Percentiles rank a stretch among this genome's conserved stretches.
Conservation (phyloP, 306 rosid genomes). For the Vachellia pachyceras region DNA sequence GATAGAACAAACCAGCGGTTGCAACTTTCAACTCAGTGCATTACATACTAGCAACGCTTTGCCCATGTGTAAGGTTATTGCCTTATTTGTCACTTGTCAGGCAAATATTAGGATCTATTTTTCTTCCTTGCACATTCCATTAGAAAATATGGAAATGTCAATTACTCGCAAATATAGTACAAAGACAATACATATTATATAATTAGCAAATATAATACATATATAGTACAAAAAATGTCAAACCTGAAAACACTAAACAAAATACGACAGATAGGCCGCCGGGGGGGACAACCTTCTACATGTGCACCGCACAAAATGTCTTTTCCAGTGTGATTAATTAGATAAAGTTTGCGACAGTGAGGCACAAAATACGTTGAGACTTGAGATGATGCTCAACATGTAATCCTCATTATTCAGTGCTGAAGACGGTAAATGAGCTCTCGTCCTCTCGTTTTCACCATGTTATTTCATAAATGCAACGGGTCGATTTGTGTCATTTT, state of each 20-base stretch:
- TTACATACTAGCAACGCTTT: not conserved
- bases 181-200: not conserved
- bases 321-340: not conserved
- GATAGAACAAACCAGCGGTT: not conserved
- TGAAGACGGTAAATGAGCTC: not conserved
- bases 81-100: not conserved
- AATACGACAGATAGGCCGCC: not conserved
- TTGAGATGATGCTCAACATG: not conserved
- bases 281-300: not conserved
- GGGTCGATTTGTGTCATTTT: not conserved
- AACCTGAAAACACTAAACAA: not conserved
- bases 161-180: not conserved
- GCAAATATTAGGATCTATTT: not conserved
- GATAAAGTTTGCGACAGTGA: not conserved
- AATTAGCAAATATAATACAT: too few species aligned
- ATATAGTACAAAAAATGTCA: too few species aligned
- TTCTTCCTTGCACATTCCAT: not conserved
- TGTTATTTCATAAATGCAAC: not conserved
- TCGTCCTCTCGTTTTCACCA: not conserved
- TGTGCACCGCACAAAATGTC: not conserved
- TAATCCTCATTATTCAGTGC: not conserved
- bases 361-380: not conserved
- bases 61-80: too few species aligned
- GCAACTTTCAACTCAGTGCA: not conserved
- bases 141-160: not conserved